phyloP scores from a whole-genome alignment of 805 yeast species.

The Nakazawaea wyomingensis region DNA sequence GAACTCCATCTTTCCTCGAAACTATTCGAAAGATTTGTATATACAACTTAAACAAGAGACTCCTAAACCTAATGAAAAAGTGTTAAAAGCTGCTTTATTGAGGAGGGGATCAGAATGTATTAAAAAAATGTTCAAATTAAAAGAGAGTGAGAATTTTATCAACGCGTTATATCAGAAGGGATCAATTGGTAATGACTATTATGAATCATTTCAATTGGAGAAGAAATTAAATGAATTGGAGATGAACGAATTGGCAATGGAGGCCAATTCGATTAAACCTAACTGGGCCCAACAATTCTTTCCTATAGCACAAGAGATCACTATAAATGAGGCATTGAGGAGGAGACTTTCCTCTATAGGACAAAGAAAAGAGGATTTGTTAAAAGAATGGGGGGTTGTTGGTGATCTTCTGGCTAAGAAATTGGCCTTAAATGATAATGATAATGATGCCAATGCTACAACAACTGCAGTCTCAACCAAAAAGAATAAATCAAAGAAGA shows the following conservation, averaged over 20 bases:
- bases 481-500: neutral
- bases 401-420: slow-evolving; percentile 9
- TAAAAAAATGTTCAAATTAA: slow-evolving; percentile 74
- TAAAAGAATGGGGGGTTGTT: slow-evolving; percentile 28
- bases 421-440: neutral
- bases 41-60: slow-evolving; percentile 46
- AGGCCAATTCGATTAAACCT: slow-evolving; percentile 65
- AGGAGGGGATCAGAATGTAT: slow-evolving; percentile 84
- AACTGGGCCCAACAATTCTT: slow-evolving; percentile 80
- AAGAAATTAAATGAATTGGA: slow-evolving; percentile 78
- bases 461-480: neutral
- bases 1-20: slow-evolving; percentile 70
- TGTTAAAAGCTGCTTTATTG: slow-evolving; percentile 61
- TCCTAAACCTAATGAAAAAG: slow-evolving; percentile 70
- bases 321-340: slow-evolving; percentile 86
- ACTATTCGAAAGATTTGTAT: slow-evolving; percentile 62
- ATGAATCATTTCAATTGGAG: slow-evolving; percentile 74
- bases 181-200: slow-evolving; percentile 84
- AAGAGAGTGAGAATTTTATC: slow-evolving; percentile 70
- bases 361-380: slow-evolving; percentile 30
- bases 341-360: slow-evolving; percentile 56
- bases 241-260: slow-evolving; percentile 66
- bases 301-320: slow-evolving; percentile 79
- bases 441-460: neutral
- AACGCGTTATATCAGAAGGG: slow-evolving; percentile 78